Percentiles rank a stretch among this genome's conserved stretches.
Conservation (phyloP, 768 basidiomycete genomes). For the Amanita brunnescens region DNA sequence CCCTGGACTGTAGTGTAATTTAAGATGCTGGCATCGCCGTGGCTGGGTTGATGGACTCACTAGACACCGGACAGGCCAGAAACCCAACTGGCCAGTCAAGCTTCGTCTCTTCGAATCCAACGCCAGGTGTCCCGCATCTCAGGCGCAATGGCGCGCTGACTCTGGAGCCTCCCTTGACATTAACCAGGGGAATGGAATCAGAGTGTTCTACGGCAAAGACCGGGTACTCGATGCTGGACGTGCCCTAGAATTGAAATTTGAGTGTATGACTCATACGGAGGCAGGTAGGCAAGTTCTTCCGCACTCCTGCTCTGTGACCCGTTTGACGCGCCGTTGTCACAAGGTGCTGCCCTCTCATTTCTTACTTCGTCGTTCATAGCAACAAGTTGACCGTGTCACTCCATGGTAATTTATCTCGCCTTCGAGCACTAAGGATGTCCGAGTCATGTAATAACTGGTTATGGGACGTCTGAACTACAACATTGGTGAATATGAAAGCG, state of each 20-base stretch:
- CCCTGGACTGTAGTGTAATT: no score
- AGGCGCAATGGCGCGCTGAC: conserved; percentile 38
- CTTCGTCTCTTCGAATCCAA: conserved; percentile 14
- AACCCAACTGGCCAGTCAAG: conserved; percentile 32
- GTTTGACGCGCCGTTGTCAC: no score
- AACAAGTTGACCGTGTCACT: no score
- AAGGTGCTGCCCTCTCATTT: no score
- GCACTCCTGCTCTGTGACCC: no score
- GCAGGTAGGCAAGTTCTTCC: no score
- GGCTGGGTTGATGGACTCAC: conserved; percentile 9
- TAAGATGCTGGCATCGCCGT: no score
- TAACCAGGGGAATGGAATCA: conserved; percentile 19
- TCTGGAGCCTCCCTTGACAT: conserved; percentile 14
- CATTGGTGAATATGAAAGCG: not conserved
- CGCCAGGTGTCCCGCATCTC: conserved; percentile 29
- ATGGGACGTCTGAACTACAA: not conserved
- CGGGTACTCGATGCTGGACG: conserved; percentile 38
- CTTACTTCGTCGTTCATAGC: no score
- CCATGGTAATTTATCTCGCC: no score
- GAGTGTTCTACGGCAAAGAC: conserved; percentile 26
- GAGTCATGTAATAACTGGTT: no score
- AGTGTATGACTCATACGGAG: conserved; percentile 26
- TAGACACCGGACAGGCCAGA: conserved; percentile 24
- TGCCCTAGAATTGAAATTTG: conserved; percentile 34
- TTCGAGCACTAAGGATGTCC: no score